These are phyloP conservation scores for Teunomyces pallodes DNA, from an alignment of 805 yeast genomes.

Conservation along the genomic window DNA sequence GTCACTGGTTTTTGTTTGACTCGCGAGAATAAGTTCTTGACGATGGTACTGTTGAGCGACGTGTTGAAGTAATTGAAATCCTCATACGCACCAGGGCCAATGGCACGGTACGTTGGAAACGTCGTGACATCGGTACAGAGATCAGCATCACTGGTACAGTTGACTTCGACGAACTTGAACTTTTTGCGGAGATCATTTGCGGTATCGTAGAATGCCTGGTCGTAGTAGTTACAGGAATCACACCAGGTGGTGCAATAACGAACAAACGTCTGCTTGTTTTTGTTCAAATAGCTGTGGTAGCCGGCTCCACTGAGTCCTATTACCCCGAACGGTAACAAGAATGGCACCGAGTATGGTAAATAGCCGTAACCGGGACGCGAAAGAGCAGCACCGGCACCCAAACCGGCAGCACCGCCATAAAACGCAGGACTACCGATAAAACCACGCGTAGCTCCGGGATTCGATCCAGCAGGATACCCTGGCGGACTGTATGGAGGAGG, in stretches of 20 bases:
- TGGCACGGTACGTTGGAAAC: background rate
- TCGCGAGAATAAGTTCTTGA: background rate
- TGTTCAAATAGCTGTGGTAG: background rate
- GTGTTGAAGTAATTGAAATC: background rate
- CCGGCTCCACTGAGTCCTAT: background rate
- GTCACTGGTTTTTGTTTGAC: background rate
- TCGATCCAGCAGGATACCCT: background rate
- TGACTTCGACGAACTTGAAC: background rate
- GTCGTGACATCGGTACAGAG: background rate
- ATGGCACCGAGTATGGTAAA: background rate
- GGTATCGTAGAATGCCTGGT: background rate
- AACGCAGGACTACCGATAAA: background rate
- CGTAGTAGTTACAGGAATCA: background rate
- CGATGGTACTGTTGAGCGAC: background rate
- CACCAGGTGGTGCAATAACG: conserved; percentile 1
- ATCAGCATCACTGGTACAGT: background rate
- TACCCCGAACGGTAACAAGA: background rate
- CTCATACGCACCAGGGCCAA: background rate
- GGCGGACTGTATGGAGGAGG: background rate
- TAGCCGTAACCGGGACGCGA: background rate
- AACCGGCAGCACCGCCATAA: background rate
- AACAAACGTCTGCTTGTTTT: background rate
- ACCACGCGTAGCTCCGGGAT: background rate
- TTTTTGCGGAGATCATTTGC: background rate
- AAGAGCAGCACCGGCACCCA: background rate